phyloP scores from a whole-genome alignment of 345 rosid species.

The Anacardium occidentale region DNA sequence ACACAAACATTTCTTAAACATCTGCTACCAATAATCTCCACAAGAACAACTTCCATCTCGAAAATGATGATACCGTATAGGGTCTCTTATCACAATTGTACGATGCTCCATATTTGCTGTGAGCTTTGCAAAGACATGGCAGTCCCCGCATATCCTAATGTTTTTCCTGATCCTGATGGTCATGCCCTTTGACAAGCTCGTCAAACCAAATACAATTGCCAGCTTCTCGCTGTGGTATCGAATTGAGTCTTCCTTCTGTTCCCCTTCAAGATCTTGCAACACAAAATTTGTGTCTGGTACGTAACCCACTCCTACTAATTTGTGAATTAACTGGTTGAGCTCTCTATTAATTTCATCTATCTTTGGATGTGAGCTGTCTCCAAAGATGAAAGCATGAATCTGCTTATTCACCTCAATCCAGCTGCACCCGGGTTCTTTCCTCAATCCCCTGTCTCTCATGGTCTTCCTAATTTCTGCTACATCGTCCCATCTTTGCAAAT shows the following conservation, averaged over 20 bases:
- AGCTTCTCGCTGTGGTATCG: conserved; percentile 67
- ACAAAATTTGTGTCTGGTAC: conserved; percentile 64
- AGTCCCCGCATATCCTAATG: conserved; percentile 67
- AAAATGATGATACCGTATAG: conserved; percentile 67
- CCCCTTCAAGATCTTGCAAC: conserved; percentile 68
- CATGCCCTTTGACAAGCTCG: conserved; percentile 37
- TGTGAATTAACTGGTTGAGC: conserved; percentile 40
- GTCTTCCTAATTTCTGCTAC: conserved; percentile 46
- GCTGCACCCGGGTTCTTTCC: conserved; percentile 72
- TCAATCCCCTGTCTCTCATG: conserved; percentile 50
- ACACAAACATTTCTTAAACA: background rate
- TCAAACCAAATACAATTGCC: conserved; percentile 55
- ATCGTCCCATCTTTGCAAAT: conserved; percentile 58
- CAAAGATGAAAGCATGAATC: conserved; percentile 62
- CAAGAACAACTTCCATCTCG: conserved; percentile 59
- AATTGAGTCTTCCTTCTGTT: conserved; percentile 64
- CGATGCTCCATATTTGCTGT: conserved; percentile 49
- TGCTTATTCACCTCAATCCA: conserved; percentile 67
- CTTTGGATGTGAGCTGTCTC: conserved; percentile 62
- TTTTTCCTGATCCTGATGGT: conserved; percentile 63
- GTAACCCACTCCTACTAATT: conserved; percentile 50
- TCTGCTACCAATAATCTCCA: conserved; percentile 60
- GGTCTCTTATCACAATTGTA: conserved; percentile 57
- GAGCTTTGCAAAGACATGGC: conserved; percentile 63
- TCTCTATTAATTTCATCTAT: conserved; percentile 38